Evolutionary conservation across 2,329 filamentous ascomycete genomes (phyloP).

Genomic region (Aureobasidium sp.): DNA sequence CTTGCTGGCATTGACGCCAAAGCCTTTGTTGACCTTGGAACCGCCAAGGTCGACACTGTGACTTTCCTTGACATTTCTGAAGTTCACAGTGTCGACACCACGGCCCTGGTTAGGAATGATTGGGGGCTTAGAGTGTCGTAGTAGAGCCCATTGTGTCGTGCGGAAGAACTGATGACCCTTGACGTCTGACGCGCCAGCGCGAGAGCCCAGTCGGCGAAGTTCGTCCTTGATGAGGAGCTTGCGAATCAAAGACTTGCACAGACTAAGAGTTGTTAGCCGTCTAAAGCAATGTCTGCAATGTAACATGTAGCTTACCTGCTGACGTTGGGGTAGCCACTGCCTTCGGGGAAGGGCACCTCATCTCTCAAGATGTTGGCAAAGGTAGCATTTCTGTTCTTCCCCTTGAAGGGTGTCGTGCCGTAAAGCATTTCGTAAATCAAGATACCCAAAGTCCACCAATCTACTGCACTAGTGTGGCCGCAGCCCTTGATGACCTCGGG

Average conservation of each 20-base stretch:
- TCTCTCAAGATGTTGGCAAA: conserved; percentile 96
- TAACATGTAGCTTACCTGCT: conserved; percentile 65
- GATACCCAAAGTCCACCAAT: conserved; percentile 98
- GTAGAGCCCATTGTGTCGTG: conserved; percentile 90
- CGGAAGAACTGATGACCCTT: conserved; percentile 96
- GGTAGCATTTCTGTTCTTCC: conserved; percentile 95
- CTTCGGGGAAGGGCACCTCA: conserved; percentile 92
- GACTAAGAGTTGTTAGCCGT: conserved; percentile 43
- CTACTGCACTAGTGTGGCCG: conserved; percentile 94
- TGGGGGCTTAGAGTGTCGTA: conserved; percentile 95
- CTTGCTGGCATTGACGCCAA: conserved; percentile 28
- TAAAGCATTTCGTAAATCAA: conserved; percentile 98
- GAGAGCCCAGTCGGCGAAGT: conserved; percentile 82
- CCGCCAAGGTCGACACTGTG: conserved; percentile 82
- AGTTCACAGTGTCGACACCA: conserved; percentile 91
- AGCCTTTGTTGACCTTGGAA: conserved; percentile 36
- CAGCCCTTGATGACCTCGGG: conserved; percentile 98
- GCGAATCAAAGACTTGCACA: conserved; percentile 93
- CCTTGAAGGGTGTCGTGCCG: conserved; percentile 97
- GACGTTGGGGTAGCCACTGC: conserved; percentile 72
- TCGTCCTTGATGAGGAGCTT: conserved; percentile 98
- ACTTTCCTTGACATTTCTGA: conserved; percentile 95
- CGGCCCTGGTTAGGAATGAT: conserved; percentile 89
- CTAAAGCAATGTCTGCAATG: background rate
- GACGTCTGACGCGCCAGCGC: conserved; percentile 92